Base-by-base conservation (phyloP, 768 basidiomycete genomes). In the Tylopilus sp. region DNA sequence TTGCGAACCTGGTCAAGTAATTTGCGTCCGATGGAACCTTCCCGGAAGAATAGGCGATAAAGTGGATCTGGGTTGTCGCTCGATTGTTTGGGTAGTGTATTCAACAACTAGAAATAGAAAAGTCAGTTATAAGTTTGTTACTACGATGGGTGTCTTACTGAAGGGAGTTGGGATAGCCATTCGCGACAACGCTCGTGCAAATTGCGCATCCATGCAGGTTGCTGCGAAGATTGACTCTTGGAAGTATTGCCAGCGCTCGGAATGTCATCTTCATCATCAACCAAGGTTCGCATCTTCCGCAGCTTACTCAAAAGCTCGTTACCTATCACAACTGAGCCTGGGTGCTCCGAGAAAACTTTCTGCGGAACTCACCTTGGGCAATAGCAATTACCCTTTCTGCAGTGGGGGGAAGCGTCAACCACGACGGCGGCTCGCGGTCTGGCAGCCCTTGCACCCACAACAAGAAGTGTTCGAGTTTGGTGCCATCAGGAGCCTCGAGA, bases 141-240 rank as follows among this genome's bases (percentile, higher is more conserved):
- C 48, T 18, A 4, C 13, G 12, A 26, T 5, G 13, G 20, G 45
- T 23, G 45, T 15, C 83, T 61, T 62, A 93, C 94, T 39, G 77
- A 69, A 33, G 95, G 95, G 4, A 98, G 68, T 46, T 81, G 76
- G 3, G 71, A 72, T 44, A 94, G 77, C 92, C 94, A 95, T 64
- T 91, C 89, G 36, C 80, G 76, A 65, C 92, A 91, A 36, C 91
- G 84, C 48, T 88, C 86, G 44, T 86, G 75, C 36, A 98, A 74
- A 18, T 80, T 76, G 28, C 88, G 81, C 95, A 98, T 98, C 95
- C 95, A 99, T 2, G 87, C 89, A 20, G 95, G 95, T 63, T 91
- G 88, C 49, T 88, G 83, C 2, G 84, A 79, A 2, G 81, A 70
- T 56, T 83, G 80, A 18, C 80, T 75, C 63, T 86, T 87, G 20